phyloP scores from a whole-genome alignment of 768 basidiomycete genomes.

The Psilocybe tampanensis region DNA sequence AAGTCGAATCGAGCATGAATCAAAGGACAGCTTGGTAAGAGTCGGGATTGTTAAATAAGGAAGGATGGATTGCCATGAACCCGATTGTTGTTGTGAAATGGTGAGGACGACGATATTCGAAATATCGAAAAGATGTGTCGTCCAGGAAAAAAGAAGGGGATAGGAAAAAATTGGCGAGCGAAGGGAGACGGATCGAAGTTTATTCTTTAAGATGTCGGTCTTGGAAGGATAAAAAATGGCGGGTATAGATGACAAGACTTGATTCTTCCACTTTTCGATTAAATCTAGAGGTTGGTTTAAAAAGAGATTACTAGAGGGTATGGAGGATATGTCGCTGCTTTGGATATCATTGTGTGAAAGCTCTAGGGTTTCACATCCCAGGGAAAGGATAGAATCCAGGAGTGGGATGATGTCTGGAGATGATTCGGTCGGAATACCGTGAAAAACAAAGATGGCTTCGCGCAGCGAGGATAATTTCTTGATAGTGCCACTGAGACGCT shows the following conservation, averaged over 20 bases:
- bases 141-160: conserved; percentile 23
- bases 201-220: background rate
- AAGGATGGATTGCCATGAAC: conserved; percentile 23
- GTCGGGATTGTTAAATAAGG: conserved; percentile 22
- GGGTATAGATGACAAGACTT: background rate
- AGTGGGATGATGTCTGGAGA: background rate
- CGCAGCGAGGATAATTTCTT: background rate
- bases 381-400: background rate
- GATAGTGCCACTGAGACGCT: background rate
- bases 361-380: background rate
- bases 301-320: background rate
- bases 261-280: background rate
- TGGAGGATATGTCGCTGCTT: background rate
- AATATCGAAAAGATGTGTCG: conserved; percentile 21
- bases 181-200: conserved; percentile 21
- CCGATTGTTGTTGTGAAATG: conserved; percentile 19
- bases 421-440: background rate
- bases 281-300: too few relatives aligned
- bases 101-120: conserved; percentile 24
- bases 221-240: too few relatives aligned
- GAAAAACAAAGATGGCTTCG: conserved; percentile 3
- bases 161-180: conserved; percentile 27
- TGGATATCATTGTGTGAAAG: background rate
- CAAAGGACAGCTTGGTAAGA: conserved; percentile 24
- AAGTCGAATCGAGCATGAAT: conserved; percentile 13